Evolutionary conservation across 1,284 basidiomycete species (phyloP).

Genomic region (Ustilago hordei): DNA sequence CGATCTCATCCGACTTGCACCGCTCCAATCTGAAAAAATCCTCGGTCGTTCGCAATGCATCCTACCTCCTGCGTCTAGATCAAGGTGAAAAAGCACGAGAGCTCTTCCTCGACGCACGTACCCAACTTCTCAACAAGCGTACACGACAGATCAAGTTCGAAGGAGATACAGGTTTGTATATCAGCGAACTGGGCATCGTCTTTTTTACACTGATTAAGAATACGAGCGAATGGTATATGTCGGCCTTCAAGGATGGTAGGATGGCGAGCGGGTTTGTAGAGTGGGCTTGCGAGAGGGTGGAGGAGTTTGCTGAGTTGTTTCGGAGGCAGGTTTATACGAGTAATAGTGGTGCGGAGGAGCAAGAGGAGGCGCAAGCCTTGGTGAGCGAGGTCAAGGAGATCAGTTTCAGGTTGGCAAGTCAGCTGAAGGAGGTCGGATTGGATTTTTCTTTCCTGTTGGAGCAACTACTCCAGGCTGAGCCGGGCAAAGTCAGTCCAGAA

Average conservation of each 20-base stretch:
- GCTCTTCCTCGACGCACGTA: slow-evolving; percentile 84
- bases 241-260: slow-evolving; percentile 92
- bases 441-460: slow-evolving; percentile 40
- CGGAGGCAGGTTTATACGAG: slow-evolving; percentile 85
- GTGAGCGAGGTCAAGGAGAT: slow-evolving; percentile 61
- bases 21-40: slow-evolving; percentile 83
- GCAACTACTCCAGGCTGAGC: slow-evolving; percentile 18
- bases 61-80: slow-evolving; percentile 80
- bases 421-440: slow-evolving; percentile 43
- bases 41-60: slow-evolving; percentile 78
- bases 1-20: slow-evolving; percentile 81
- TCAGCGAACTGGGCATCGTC: slow-evolving; percentile 83
- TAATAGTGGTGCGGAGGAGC: slow-evolving; percentile 35
- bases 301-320: slow-evolving; percentile 86
- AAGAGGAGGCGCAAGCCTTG: slow-evolving; percentile 29
- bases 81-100: slow-evolving; percentile 83
- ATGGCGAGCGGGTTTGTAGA: slow-evolving; percentile 89
- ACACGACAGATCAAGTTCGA: slow-evolving; percentile 89
- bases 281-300: slow-evolving; percentile 90
- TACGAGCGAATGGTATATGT: slow-evolving; percentile 96
- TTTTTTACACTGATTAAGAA: slow-evolving; percentile 91
- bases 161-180: slow-evolving; percentile 82
- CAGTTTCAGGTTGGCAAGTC: slow-evolving; percentile 46
- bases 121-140: slow-evolving; percentile 80
- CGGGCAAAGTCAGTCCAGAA: neutral